phyloP scores from a whole-genome alignment of 2,329 filamentous ascomycete genomes.

The Malbranchea zuffiana region DNA sequence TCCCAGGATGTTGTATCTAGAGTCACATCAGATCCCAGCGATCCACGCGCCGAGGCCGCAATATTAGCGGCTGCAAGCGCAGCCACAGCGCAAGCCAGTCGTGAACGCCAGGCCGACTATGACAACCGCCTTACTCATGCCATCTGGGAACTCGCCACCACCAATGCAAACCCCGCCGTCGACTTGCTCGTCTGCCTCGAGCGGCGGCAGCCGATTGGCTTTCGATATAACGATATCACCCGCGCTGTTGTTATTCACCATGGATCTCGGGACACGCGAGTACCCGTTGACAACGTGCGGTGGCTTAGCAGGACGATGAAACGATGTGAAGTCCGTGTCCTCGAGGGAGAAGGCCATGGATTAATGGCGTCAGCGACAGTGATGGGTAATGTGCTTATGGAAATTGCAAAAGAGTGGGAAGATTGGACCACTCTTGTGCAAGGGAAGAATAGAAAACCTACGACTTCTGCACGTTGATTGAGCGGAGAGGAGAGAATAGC shows the following conservation, averaged over 20 bases:
- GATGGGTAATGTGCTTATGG: constrained; percentile 88
- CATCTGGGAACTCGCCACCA: constrained; percentile 89
- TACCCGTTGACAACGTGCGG: constrained; percentile 86
- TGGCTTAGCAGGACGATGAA: constrained; percentile 95
- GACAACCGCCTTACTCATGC: constrained; percentile 79
- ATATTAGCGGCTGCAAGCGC: constrained; percentile 44
- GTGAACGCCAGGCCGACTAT: constrained; percentile 44
- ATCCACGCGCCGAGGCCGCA: constrained; percentile 21
- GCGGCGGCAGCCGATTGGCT: constrained; percentile 80
- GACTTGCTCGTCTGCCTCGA: constrained; percentile 90
- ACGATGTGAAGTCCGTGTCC: constrained; percentile 76
- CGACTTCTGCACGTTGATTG: constrained; percentile 12
- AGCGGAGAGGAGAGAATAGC: no score
- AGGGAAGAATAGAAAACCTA: constrained; percentile 28
- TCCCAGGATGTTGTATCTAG: constrained; percentile 14
- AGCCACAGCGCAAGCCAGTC: constrained; percentile 44
- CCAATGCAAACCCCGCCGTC: constrained; percentile 83
- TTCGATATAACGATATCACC: constrained; percentile 93
- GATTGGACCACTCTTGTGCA: constrained; percentile 59
- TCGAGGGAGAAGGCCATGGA: constrained; percentile 87
- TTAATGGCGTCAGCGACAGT: constrained; percentile 89
- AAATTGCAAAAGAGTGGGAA: constrained; percentile 90
- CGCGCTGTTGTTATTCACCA: constrained; percentile 88
- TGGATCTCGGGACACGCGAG: constrained; percentile 76
- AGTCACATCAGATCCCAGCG: constrained; percentile 8